Conservation (phyloP, 2,329 filamentous ascomycete species). For the Colletotrichum lindemuthianum region DNA sequence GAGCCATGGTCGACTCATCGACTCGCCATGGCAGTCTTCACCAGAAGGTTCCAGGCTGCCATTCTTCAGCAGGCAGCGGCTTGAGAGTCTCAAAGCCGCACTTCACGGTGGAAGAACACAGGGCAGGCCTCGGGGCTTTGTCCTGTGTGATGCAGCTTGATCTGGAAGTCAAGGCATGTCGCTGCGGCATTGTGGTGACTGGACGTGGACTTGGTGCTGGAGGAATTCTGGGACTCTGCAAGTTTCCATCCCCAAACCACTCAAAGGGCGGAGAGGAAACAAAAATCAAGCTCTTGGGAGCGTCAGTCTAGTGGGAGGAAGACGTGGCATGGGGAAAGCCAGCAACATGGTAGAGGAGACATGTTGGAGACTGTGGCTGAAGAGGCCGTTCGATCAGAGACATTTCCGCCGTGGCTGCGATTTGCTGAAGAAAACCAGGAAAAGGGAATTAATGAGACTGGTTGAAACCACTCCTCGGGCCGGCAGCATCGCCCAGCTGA, state of each 20-base stretch:
- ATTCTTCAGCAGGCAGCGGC: slow-evolving; percentile 13
- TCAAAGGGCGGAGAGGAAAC: slow-evolving; percentile 5
- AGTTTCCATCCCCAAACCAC: neutral
- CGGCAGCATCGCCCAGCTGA: neutral
- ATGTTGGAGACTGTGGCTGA: neutral
- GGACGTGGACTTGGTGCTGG: neutral
- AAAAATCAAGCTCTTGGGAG: no score
- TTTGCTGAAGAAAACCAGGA: slow-evolving; percentile 15
- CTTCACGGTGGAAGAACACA: neutral
- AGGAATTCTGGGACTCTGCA: neutral
- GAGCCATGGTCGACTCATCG: neutral
- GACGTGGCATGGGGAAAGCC: no score
- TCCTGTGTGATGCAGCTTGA: slow-evolving; percentile 18
- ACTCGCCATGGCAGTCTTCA: neutral
- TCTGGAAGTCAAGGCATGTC: neutral
- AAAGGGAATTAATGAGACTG: slow-evolving; percentile 29
- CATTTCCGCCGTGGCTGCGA: slow-evolving; percentile 23
- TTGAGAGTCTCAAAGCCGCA: slow-evolving; percentile 5
- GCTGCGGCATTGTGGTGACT: slow-evolving; percentile 3
- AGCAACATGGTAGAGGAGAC: neutral
- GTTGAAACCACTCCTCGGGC: slow-evolving; percentile 7
- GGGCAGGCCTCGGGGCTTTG: slow-evolving; percentile 20
- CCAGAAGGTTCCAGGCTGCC: slow-evolving; percentile 1
- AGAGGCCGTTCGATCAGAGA: slow-evolving; percentile 7
- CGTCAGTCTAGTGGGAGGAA: neutral